Conservation (phyloP, 2,329 filamentous ascomycete species). For the Fonsecaea erecta region DNA sequence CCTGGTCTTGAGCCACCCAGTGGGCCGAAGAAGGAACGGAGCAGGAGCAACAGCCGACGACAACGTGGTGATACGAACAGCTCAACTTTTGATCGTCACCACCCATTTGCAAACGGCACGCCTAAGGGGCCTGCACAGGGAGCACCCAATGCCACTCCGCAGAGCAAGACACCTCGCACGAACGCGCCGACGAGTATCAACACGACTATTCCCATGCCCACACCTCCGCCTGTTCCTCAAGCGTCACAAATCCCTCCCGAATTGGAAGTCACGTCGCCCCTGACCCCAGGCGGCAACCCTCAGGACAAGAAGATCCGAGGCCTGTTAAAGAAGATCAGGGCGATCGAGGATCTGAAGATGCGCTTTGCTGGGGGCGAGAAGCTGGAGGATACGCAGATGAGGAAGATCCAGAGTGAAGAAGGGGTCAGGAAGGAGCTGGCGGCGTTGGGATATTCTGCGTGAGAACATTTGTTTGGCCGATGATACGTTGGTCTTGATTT, state of each 20-base stretch:
- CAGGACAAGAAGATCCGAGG: slow-evolving; percentile 89
- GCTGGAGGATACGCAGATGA: slow-evolving; percentile 95
- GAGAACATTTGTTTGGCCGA: neutral
- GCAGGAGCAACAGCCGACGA: slow-evolving; percentile 39
- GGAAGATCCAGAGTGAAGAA: slow-evolving; percentile 93
- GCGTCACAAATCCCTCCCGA: slow-evolving; percentile 38
- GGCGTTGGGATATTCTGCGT: slow-evolving; percentile 57
- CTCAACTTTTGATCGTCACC: slow-evolving; percentile 25
- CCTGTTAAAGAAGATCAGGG: slow-evolving; percentile 94
- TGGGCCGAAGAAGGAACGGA: slow-evolving; percentile 35
- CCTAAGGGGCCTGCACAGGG: slow-evolving; percentile 24
- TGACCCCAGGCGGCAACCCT: slow-evolving; percentile 57
- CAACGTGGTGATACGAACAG: slow-evolving; percentile 37
- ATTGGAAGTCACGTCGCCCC: slow-evolving; percentile 39
- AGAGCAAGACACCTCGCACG: slow-evolving; percentile 18
- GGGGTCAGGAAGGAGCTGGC: slow-evolving; percentile 83
- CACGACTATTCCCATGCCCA: slow-evolving; percentile 37
- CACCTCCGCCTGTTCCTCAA: slow-evolving; percentile 41
- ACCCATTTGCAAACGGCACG: slow-evolving; percentile 28
- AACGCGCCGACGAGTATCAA: slow-evolving; percentile 41
- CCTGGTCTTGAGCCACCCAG: slow-evolving; percentile 33
- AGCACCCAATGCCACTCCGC: slow-evolving; percentile 22
- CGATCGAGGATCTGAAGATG: slow-evolving; percentile 98
- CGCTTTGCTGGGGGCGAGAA: slow-evolving; percentile 91
- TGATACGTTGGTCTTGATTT: neutral